Base-by-base conservation (phyloP, 768 basidiomycete species). In the Mycena olivaceomarginata region DNA sequence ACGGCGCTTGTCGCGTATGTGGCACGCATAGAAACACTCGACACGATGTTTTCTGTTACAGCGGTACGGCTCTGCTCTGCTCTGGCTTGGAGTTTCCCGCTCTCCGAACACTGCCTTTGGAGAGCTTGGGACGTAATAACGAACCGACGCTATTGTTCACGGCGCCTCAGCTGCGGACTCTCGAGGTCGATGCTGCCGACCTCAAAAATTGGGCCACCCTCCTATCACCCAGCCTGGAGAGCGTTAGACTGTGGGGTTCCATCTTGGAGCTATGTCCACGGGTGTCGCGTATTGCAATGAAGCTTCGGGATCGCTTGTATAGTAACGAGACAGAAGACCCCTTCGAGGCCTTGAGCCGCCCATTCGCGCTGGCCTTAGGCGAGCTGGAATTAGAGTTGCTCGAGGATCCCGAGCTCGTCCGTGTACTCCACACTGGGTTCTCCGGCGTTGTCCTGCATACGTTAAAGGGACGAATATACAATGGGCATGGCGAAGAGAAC, bases 1-100 rank as follows among this genome's bases (percentile, higher is more conserved):
- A 18, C 5, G 40, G 25, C 43, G 6, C 20, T 72, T 15, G 41
- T 57, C 4, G 51, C 63, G 2, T 66, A 66, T 15, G 64, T 39
- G 18, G 31, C 63, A 16, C 64, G 72, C 40, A 57, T 72, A 64
- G 63, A 41, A 45, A 72, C 64, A 6, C 64, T 72, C 6, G 39
- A 46, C 4, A n/a, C 66, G 3, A 1, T 20, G 4, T 66, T 72
- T 10, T n/a, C 18, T 2, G 11, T 20, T 0, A 4, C 53, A n/a
- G 8, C 39, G 48, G 4, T 16, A 11, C 20, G 3, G n/a, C 63
- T 48, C 56, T 57, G 0, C 72, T 72, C 39, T 15, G 41, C 12
- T 46, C 65, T 6, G 46, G 45, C 40, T 31, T 67, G 43, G 41
- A 60, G 37, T 74, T 74, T 56, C 65, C 66, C 40, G 43, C 48